phyloP scores from a whole-genome alignment of 495 filamentous ascomycete species.

The Podospora anserina region DNA sequence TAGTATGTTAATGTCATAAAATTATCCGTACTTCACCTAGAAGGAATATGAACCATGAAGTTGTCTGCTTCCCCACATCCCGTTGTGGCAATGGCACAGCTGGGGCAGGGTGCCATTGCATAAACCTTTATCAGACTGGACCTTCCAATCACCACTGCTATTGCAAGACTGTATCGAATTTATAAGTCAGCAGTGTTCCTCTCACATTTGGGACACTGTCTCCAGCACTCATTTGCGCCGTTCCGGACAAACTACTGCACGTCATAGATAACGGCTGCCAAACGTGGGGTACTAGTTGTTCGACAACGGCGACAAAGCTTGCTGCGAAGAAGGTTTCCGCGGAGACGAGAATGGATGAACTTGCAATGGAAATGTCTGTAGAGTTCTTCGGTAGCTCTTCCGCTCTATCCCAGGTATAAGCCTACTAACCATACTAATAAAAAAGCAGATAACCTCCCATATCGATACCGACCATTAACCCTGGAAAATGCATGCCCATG shows the following conservation, averaged over 20 bases:
- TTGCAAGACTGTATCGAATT: neutral
- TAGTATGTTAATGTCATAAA: neutral
- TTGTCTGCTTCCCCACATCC: neutral
- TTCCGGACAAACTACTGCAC: neutral
- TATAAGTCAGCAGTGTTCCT: neutral
- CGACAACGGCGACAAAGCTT: neutral
- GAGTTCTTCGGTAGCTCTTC: neutral
- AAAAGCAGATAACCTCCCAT: slow-evolving; percentile 14
- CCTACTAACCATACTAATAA: neutral
- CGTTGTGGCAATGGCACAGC: neutral
- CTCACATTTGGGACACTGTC: neutral
- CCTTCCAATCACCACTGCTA: neutral
- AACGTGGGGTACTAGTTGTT: neutral
- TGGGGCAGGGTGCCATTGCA: neutral
- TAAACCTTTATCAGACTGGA: neutral
- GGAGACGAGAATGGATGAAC: neutral
- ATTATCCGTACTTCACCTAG: neutral
- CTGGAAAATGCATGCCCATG: neutral
- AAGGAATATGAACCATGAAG: neutral
- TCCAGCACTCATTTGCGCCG: neutral
- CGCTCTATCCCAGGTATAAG: neutral
- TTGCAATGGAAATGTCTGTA: neutral
- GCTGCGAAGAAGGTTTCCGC: neutral
- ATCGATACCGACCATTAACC: slow-evolving; percentile 2
- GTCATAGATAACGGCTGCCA: slow-evolving; percentile 1